A percentile compares a stretch with the other conserved stretches of the same genome.
These are phyloP conservation scores for Juncus effusus DNA, from an alignment of 176 grass and related monocot species.

Conservation along the genomic window DNA sequence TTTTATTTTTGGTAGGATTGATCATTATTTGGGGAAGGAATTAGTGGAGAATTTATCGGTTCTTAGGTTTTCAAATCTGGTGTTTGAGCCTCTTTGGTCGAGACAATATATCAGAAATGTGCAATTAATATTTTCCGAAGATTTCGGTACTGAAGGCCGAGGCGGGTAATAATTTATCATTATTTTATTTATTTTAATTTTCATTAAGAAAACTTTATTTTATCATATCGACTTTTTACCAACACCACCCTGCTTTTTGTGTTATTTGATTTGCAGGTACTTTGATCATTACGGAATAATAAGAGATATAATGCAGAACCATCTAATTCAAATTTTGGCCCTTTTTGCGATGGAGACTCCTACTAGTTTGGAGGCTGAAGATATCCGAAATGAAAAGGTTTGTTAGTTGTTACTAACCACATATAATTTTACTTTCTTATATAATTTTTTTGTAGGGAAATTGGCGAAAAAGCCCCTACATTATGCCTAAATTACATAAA, in stretches of 20 bases:
- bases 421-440: not conserved
- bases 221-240: not conserved
- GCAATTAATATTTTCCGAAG: constrained; percentile 90
- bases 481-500: too few relatives aligned
- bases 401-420: not conserved
- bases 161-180: constrained; percentile 55
- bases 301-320: constrained; percentile 99
- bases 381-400: constrained; percentile 98
- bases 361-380: constrained; percentile 89
- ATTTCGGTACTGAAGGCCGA: constrained; percentile 86
- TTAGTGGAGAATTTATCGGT: constrained; percentile 86
- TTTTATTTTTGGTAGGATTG: constrained; percentile 50
- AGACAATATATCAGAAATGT: constrained; percentile 92
- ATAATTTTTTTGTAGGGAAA: not conserved
- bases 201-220: not conserved
- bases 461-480: not conserved
- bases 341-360: constrained; percentile 97
- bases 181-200: constrained; percentile 1
- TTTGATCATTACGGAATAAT: constrained; percentile 93
- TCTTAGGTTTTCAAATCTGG: constrained; percentile 93
- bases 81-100: constrained; percentile 97
- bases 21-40: constrained; percentile 90
- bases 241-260: not conserved
- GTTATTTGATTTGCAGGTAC: constrained; percentile 54
- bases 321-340: constrained; percentile 92